Conservation (phyloP, 495 filamentous ascomycete species). For the Neurospora sp. region DNA sequence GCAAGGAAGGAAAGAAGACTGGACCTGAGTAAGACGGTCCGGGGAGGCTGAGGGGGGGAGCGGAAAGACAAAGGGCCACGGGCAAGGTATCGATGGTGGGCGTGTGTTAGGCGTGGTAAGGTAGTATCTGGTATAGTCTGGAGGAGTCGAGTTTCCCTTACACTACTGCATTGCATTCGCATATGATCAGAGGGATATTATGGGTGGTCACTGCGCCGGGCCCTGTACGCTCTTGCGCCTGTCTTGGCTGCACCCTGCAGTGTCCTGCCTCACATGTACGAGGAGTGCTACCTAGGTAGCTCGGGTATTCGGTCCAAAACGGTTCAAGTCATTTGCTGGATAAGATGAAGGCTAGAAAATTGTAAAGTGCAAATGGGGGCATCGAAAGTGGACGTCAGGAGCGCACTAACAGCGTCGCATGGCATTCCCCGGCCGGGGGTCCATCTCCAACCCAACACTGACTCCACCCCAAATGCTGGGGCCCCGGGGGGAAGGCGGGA, state of each 20-base stretch:
- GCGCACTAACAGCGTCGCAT: background rate
- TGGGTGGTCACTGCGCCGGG: background rate
- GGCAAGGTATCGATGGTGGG: background rate
- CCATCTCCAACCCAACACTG: background rate
- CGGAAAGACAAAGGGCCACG: background rate
- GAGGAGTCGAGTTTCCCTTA: background rate
- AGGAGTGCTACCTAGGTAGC: background rate
- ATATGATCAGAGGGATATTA: background rate
- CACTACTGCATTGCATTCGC: background rate
- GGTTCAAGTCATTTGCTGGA: background rate
- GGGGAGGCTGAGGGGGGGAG: background rate
- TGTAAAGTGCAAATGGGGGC: background rate
- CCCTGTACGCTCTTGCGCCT: background rate
- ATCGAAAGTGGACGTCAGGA: background rate
- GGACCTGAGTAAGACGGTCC: background rate
- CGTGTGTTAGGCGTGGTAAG: background rate
- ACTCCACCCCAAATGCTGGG: background rate
- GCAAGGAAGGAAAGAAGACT: background rate
- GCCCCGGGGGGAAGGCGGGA: background rate
- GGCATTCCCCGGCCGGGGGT: background rate
- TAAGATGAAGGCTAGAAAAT: background rate
- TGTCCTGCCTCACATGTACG: background rate
- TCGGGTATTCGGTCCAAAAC: background rate
- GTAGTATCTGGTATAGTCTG: background rate
- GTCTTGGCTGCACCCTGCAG: background rate